Base-by-base conservation (phyloP, 495 filamentous ascomycete genomes). In the Aspergillus egyptiacus region DNA sequence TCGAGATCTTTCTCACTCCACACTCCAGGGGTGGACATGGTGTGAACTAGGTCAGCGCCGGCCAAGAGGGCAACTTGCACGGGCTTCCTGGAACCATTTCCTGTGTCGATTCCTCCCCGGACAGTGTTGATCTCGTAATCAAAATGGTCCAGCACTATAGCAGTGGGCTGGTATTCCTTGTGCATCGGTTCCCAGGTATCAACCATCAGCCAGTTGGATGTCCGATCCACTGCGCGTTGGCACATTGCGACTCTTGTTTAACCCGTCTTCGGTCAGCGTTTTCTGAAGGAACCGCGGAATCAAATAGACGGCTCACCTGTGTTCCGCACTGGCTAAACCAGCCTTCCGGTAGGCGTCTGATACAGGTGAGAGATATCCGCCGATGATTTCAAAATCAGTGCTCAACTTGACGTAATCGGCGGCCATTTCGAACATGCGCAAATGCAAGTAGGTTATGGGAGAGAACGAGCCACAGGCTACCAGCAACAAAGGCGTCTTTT, bases 391-490 rank as follows among this genome's bases (percentile, higher is more conserved):
- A 61, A 84, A 95, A 25, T 88, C 74, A 31, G 87, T 89, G 69
- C 83, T 87, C 67, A 90, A 83, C 43, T 82, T 80, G 54, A 82
- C 82, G 66, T 84, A 87, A 71, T 91, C 86, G 57, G 80, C 77
- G 2, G 87, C 87, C 84, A 91, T 88, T 56, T 94, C 90, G 60
- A 95, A 95, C 89, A 96, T 91, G 62, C 89, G 87, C 44, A 96
- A 75, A 63, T 96, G 89, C 24, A 96, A 79, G 65, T 84, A 89
- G 22, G 88, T 95, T 46, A 71, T 68, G 14, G 88, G 90, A 3
- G 82, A 87, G 70, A 95, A 96, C 37, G 86, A 91, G 31, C 91
- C 91, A 65, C 91, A 96, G 28, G 89, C 87, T 32, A 97, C 85
- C 32, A 96, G 76, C 10, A 93, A 79, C 5, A 95, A 69, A 0